Conservation (phyloP, 768 basidiomycete genomes). For the Trametes elegans region DNA sequence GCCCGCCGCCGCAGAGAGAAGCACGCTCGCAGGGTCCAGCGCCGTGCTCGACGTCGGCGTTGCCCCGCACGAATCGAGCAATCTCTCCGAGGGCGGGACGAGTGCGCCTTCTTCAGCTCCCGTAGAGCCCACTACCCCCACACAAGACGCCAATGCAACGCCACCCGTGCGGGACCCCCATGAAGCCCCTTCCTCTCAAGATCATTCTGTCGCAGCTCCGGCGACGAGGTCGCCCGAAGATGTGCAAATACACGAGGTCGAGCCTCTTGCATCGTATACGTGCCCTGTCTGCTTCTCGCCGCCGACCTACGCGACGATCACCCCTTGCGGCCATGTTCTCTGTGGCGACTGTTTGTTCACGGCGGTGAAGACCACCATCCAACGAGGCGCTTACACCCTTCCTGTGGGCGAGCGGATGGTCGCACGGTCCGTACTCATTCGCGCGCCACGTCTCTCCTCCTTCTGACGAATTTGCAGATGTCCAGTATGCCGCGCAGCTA, state of each 20-base stretch:
- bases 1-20: no score
- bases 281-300: conserved; percentile 82
- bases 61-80: no score
- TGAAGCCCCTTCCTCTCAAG: background rate
- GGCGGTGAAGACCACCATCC: conserved; percentile 61
- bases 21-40: no score
- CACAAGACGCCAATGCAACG: no score
- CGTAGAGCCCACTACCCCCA: no score
- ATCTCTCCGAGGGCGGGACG: no score
- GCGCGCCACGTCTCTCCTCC: background rate
- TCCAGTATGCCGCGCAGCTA: conserved; percentile 29
- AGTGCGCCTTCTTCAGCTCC: no score
- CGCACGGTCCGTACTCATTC: conserved; percentile 18
- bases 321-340: conserved; percentile 78
- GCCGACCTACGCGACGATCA: conserved; percentile 72
- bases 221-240: background rate
- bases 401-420: conserved; percentile 20
- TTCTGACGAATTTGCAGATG: conserved; percentile 17
- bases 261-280: conserved; percentile 56
- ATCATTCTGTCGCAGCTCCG: background rate
- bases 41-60: no score
- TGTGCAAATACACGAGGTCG: conserved; percentile 16
- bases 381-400: conserved; percentile 37
- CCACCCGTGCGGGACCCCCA: background rate
- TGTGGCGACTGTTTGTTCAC: conserved; percentile 77